Evolutionary conservation across 495 filamentous ascomycete genomes (phyloP), one percentile per base, ranked within the genome.

Genomic region (Clavariopsis aquatica): DNA sequence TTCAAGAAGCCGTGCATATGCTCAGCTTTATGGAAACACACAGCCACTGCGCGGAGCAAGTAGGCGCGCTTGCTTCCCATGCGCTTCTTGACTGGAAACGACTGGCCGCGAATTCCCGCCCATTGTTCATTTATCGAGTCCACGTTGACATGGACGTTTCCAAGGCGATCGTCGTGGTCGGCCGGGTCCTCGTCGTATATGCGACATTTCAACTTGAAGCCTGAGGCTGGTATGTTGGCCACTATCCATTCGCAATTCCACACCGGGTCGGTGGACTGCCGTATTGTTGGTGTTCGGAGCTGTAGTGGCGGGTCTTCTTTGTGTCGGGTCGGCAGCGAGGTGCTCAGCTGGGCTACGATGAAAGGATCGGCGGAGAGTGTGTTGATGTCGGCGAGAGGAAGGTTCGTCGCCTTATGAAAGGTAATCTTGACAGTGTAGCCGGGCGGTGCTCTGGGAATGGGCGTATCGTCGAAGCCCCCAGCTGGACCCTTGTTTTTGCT

Each of bases 201-300:
- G 36, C 88, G 80, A 45, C 87, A 87, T 72, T 96, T 96, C 49
- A 98, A 77, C 59, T 77, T 80, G 72, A 94, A 93, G 0, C 93
- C 93, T 1, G 82, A 83, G 0, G 84, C 77, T 0, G 93, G 91
- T 0, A 98, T 81, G 68, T 96, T 93, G 49, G 89, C 88, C 31
- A 98, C 86, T 36, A 90, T 83, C 93, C 93, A 98, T 31, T 90
- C 85, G 20, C 83, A 82, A 43, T 96, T 84, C 93, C 93, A 98
- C 19, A 76, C 79, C 0, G 93, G 91, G 65, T 94, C 82, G 7
- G 82, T 84, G 41, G 81, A 85, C 54, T 78, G 84, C 49, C 86
- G 84, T 13, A 93, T 74, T 0, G 93, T 97, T 0, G 82, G 85
- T 0, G 92, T 95, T 4, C 93, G 85, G 64, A 87, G 85, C n/a